Evolutionary conservation across 345 rosid species (phyloP).

Genomic region (Cochlearia excelsa): DNA sequence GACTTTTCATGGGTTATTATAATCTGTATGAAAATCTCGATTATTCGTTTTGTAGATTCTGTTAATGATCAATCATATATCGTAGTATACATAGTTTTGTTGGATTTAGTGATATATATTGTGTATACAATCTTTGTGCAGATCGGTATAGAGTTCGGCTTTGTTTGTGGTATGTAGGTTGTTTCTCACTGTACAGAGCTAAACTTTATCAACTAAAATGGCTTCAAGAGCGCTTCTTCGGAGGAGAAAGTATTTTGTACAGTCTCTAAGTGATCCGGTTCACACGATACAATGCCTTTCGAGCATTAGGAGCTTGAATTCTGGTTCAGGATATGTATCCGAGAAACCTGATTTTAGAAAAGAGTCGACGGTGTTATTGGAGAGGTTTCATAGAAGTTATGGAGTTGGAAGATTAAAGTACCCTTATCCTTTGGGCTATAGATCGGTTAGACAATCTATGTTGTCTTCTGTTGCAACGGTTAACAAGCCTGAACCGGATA

Average conservation of each 20-base stretch:
- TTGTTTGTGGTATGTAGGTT: constrained; percentile 27
- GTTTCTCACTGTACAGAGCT: constrained; percentile 22
- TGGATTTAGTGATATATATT: too few relatives aligned
- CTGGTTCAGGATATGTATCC: constrained; percentile 25
- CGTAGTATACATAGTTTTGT: too few relatives aligned
- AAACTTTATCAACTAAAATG: constrained; percentile 37
- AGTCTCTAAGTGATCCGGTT: constrained; percentile 39
- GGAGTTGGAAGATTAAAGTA: constrained; percentile 40
- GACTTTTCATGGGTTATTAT: too few relatives aligned
- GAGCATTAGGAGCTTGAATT: constrained; percentile 28
- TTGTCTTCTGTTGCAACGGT: constrained; percentile 60
- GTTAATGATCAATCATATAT: not conserved
- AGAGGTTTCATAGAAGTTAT: constrained; percentile 29
- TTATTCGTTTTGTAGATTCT: not conserved
- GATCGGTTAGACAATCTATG: constrained; percentile 41
- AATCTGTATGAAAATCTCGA: not conserved
- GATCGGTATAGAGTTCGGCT: constrained; percentile 26
- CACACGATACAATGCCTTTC: constrained; percentile 40
- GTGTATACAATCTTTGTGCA: constrained; percentile 24
- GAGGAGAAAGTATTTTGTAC: constrained; percentile 46
- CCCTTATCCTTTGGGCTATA: constrained; percentile 39
- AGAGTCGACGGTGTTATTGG: constrained; percentile 4
- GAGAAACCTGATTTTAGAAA: constrained; percentile 30
- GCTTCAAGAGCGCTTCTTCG: constrained; percentile 63
- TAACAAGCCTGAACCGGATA: constrained; percentile 49